These are phyloP conservation scores for Microthlaspi erraticum DNA, from an alignment of 345 rosid species.

Conservation along the genomic window DNA sequence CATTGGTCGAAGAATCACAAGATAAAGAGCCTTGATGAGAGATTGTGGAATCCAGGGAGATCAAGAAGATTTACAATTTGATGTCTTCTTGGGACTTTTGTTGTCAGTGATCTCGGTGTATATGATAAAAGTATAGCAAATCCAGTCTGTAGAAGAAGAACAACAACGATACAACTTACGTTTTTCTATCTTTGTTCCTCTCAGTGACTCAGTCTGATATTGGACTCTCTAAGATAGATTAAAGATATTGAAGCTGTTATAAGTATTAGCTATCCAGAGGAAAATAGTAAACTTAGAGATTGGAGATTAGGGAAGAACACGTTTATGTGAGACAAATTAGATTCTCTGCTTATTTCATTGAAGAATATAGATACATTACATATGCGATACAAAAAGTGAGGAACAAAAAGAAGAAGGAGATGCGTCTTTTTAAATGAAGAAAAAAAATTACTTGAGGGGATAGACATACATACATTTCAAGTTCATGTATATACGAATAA, in stretches of 20 bases:
- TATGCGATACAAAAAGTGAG: constrained; percentile 34
- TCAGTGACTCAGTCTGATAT: neutral
- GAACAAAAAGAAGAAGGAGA: constrained; percentile 15
- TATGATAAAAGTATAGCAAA: constrained; percentile 23
- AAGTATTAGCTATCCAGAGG: no score
- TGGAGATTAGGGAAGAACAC: neutral
- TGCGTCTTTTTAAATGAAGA: constrained; percentile 12
- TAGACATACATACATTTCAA: constrained; percentile 41
- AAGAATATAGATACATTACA: constrained; percentile 39
- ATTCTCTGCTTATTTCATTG: constrained; percentile 42
- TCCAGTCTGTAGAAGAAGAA: neutral
- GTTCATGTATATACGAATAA: constrained; percentile 39
- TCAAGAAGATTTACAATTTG: constrained; percentile 6
- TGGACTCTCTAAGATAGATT: neutral
- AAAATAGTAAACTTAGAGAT: no score
- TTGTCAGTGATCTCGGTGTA: constrained; percentile 4
- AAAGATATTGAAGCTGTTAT: no score
- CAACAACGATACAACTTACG: neutral
- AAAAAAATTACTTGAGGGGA: constrained; percentile 30
- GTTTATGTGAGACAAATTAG: constrained; percentile 21
- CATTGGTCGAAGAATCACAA: constrained; percentile 39
- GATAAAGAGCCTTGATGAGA: constrained; percentile 30
- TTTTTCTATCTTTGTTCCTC: neutral
- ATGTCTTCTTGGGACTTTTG: constrained; percentile 19
- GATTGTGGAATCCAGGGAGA: constrained; percentile 5